These are phyloP conservation scores for Rosa hybrid DNA, from an alignment of 331 rosid species.

Conservation along the genomic window DNA sequence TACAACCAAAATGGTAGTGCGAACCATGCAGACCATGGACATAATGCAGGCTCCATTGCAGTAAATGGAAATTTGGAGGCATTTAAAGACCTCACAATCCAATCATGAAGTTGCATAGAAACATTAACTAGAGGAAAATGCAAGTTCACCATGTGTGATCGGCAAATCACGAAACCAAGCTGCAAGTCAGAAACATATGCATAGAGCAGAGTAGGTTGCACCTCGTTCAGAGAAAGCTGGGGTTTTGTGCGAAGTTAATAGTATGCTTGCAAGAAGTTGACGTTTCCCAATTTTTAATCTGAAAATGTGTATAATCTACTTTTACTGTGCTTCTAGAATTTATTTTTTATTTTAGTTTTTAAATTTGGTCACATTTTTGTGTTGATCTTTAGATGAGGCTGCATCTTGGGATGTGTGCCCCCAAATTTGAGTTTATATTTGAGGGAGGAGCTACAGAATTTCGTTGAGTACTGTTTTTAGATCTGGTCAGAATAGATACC, in stretches of 20 bases:
- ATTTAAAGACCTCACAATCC: constrained; percentile 58
- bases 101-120: constrained; percentile 31
- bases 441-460: constrained; percentile 41
- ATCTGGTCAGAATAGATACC: constrained; percentile 42
- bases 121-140: constrained; percentile 22
- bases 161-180: constrained; percentile 35
- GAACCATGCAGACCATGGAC: constrained; percentile 36
- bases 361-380: constrained; percentile 38
- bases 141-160: constrained; percentile 24
- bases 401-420: constrained; percentile 26
- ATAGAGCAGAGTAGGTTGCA: constrained; percentile 27
- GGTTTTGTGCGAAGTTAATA: constrained; percentile 43
- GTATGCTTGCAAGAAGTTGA: constrained; percentile 18
- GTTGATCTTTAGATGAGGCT: constrained; percentile 43
- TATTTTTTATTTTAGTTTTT: constrained; percentile 17
- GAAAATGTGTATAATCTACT: constrained; percentile 70
- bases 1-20: constrained; percentile 56
- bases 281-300: constrained; percentile 38
- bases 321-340: constrained; percentile 39
- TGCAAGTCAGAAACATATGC: constrained; percentile 23
- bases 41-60: constrained; percentile 41
- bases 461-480: constrained; percentile 42
- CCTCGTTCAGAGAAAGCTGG: constrained; percentile 30
- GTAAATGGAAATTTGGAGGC: constrained; percentile 71
- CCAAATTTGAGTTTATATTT: constrained; percentile 39